Base-by-base conservation (phyloP, 805 yeast species). In the Wickerhamiella sergipiensis region DNA sequence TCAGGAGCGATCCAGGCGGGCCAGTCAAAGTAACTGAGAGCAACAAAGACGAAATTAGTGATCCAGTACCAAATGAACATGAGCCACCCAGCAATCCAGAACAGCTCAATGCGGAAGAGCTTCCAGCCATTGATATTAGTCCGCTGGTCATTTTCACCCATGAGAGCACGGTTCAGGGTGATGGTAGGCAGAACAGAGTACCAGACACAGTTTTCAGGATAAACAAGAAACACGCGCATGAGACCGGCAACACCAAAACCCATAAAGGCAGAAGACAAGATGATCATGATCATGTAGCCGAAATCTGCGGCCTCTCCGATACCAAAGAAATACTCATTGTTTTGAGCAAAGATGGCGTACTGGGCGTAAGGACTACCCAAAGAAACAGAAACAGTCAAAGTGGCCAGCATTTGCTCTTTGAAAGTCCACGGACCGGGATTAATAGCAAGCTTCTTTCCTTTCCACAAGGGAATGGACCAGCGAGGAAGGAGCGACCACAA, bases 161-260 rank as follows among this genome's bases (percentile, higher is more conserved):
- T 59, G 43, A 77, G 64, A 2, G 80, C 77, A 50, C 71, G 67
- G 61, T 75, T 76, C 50, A 77, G 59, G 18, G 78, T 74, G 40
- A 76, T 53, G 0, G 72, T 67, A n/a, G 81, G 79, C 54, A 77
- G 58, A 2, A 68, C 52, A 1, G 73, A 66, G 38, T 80, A 81
- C 83, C 83, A 79, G 33, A 79, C 60, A 12, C 78, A 69, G 50
- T 69, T 64, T 3, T 67, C 65, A 13, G 79, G 80, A 57, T 77
- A 78, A 8, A 79, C 72, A 2, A 71, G 72, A 31, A 81, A 75
- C 53, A 76, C 74, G 59, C 83, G 72, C 71, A 80, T 71, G 19
- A 81, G 59, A 47, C 83, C 81, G 6, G 86, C 85, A 61, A 81
- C 73, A 1, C 84, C 81, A 59, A 79, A 76, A 22, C 87, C 88